Percentiles rank a stretch among this genome's conserved stretches.
Conservation (phyloP, 1,139 yeast species). For the Yamadazyma dushanensis region DNA sequence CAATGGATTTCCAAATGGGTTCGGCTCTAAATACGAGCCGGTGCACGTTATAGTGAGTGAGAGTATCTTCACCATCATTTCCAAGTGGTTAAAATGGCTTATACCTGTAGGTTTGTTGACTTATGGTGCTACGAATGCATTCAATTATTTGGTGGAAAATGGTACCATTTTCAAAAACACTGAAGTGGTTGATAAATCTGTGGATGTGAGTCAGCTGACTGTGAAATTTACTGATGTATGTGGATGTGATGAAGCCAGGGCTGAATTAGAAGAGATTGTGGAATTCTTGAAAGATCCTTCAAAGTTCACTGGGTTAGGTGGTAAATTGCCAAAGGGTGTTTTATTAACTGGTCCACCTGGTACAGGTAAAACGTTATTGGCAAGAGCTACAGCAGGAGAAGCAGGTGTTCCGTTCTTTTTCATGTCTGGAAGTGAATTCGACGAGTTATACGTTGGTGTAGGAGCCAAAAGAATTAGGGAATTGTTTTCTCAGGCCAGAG, state of each 20-base stretch:
- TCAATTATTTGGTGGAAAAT: conserved; percentile 79
- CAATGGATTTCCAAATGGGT: conserved; percentile 33
- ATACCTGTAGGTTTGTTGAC: conserved; percentile 74
- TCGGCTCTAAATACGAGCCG: conserved; percentile 66
- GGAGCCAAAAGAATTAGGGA: conserved; percentile 98
- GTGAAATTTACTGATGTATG: conserved; percentile 91
- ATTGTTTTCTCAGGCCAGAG: conserved; percentile 87
- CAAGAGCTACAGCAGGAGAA: conserved; percentile 99
- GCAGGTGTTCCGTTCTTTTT: conserved; percentile 98
- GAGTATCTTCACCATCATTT: conserved; percentile 69
- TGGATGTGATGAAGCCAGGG: conserved; percentile 98
- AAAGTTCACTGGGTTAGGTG: conserved; percentile 94
- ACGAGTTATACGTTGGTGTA: conserved; percentile 96
- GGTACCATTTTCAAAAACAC: conserved; percentile 80
- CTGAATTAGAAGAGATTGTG: conserved; percentile 94
- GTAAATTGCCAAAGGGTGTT: conserved; percentile 96
- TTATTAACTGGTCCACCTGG: conserved; percentile 98
- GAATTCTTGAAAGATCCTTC: conserved; percentile 96
- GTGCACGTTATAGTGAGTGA: conserved; percentile 90
- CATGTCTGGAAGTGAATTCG: conserved; percentile 98
- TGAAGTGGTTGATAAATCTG: conserved; percentile 71
- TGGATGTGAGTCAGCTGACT: conserved; percentile 82
- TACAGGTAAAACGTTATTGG: conserved; percentile 96
- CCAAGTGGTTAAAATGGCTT: conserved; percentile 90
- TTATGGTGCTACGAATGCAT: conserved; percentile 73